Evolutionary conservation across 177 flowering plant genomes (phyloP), one percentile per base, ranked within the genome.

Genomic region (Tripterygium wilfordii): DNA sequence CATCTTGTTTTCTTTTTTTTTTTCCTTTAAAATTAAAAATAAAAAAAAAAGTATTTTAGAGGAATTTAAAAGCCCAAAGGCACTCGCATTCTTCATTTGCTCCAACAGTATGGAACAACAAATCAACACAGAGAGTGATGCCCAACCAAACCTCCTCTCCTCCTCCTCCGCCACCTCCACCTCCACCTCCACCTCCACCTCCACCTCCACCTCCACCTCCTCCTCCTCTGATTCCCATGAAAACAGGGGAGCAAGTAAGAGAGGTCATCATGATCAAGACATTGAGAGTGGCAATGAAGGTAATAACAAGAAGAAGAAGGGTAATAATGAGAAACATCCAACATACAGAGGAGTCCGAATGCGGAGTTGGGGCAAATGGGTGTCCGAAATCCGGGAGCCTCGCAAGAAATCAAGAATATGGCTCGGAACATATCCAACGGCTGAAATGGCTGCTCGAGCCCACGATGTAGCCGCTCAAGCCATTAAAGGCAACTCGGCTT

Each of bases 381-480:
- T 83, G 39, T 80, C 83, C 1, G 88, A 83, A 57, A 81, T 83
- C 29, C 66, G 92, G 8, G 85, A 80, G 52, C 91, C 78, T 0
- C 69, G 73, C 51, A 83, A 83, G 69, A 78, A 80, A 44, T 76
- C 87, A 3, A 66, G 87, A 54, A 83, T 83, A 35, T 83, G 91
- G 91, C 78, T 83, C 0, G 91, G 91, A 4, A 83, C 91, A 9
- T 83, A 67, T 39, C 76, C 79, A 0, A 80, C 83, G 9, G 68
- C 91, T 0, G 87, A 80, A 55, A 83, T 80, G 91, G 91, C 91
- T 0, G 91, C 91, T 46, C 69, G 84, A 48, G 91, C 91, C 6
- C 91, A 80, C 27, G 88, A 76, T 29, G 78, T 68, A 8, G 82
- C 82, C 2, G 78, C 82, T 1, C 49, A 73, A 8, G 66, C 88